A percentile compares a stretch with the other conserved stretches of the same genome.
Conservation (phyloP, 352 stramenopile species). For the Phytophthora brassicae region DNA sequence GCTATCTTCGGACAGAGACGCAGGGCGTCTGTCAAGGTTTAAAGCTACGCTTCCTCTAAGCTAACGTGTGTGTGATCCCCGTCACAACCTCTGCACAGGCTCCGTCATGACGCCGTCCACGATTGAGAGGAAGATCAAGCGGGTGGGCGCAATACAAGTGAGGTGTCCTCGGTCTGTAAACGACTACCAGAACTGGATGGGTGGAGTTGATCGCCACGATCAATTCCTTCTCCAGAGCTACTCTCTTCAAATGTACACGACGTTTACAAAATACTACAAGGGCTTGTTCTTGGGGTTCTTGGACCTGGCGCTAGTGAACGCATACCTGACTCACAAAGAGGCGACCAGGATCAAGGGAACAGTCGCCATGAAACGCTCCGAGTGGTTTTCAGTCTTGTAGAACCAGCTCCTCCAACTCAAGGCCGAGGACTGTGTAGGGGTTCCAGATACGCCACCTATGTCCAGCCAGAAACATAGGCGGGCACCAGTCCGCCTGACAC, state of each 20-base stretch:
- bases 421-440: neutral
- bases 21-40: no score
- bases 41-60: no score
- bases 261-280: neutral
- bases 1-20: no score
- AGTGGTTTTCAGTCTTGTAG: neutral
- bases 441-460: neutral
- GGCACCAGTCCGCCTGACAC: neutral
- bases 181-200: neutral
- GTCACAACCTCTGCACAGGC: neutral
- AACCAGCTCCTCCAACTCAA: constrained; percentile 10
- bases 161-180: neutral
- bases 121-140: neutral
- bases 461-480: neutral
- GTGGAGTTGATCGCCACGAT: neutral
- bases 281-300: neutral
- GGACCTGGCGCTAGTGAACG: neutral
- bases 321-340: no score
- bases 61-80: no score
- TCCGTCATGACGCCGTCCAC: neutral
- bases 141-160: neutral
- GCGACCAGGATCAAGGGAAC: no score
- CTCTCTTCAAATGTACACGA: neutral
- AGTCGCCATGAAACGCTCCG: neutral
- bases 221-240: neutral